Evolutionary conservation across 495 filamentous ascomycete species (phyloP), one percentile per base, ranked within the genome.

Genomic region (Thozetella sp.): DNA sequence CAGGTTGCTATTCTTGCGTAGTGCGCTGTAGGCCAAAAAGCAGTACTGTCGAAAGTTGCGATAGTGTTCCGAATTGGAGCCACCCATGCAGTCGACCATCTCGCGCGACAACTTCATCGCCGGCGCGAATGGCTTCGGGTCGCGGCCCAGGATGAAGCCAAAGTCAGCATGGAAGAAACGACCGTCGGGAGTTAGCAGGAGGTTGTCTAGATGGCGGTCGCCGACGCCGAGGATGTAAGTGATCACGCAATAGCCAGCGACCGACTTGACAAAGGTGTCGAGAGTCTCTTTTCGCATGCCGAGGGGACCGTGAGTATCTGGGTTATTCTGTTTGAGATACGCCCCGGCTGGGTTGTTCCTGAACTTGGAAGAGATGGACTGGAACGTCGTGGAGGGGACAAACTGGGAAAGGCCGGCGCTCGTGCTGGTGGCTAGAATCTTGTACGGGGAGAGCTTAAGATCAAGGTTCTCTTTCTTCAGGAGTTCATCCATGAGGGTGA

Each of bases 81-180:
- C 93, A 56, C 95, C 95, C 95, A 99, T 97, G 55, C 93, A 94
- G 65, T 98, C 95, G 15, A 97, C 90, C 95, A 99, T 99, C 68
- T 99, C 95, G 66, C 93, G 92, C 74, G 90, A 92, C 22, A 99
- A 85, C 67, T 99, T 99, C 88, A 99, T 96, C 60, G 90, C 87
- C 0, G 95, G 95, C 1, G 95, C 93, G 67, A 98, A 97, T 2
- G 95, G 95, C 65, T 99, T 99, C 1, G 95, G 95, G 65, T 99
- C 95, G 20, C 95, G 92, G 30, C 95, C 95, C 10, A 99, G 89
- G 61, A 99, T 98, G 76, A 93, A 99, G 30, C 96, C 94, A 63
- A 99, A 98, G 67, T 98, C 95, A 26, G 91, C 92, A 72, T 99
- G 95, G 84, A 99, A 98, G 78, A 99, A 99, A 69, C 94, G 91